Conservation (phyloP, 768 basidiomycete genomes). For the Russula olivacea region DNA sequence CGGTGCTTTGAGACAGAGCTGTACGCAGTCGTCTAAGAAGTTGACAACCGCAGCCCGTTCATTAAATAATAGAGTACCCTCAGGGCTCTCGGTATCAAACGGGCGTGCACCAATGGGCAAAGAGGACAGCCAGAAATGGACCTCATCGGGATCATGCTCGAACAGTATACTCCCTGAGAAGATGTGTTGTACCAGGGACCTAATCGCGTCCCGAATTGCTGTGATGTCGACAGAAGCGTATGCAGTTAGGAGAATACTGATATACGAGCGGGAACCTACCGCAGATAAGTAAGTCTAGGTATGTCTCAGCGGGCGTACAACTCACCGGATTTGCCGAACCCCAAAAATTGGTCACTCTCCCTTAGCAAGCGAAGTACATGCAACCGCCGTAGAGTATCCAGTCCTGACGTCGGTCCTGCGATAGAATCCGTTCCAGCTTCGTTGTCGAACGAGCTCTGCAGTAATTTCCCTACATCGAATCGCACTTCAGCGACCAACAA, state of each 20-base stretch:
- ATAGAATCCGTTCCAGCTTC: conserved; percentile 28
- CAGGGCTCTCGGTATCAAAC: conserved; percentile 40
- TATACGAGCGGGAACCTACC: conserved; percentile 45
- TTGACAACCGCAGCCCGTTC: conserved; percentile 51
- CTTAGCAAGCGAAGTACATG: conserved; percentile 72
- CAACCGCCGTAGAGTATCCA: conserved; percentile 61
- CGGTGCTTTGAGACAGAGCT: conserved; percentile 74
- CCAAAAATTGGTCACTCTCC: conserved; percentile 73
- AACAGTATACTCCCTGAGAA: conserved; percentile 73
- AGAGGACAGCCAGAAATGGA: conserved; percentile 65
- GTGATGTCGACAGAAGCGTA: conserved; percentile 46
- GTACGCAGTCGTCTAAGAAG: conserved; percentile 84
- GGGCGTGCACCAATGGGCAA: conserved; percentile 45
- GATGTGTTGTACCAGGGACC: conserved; percentile 53
- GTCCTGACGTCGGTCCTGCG: conserved; percentile 32
- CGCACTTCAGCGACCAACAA: conserved; percentile 67
- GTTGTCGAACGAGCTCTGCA: conserved; percentile 42
- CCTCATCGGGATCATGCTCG: conserved; percentile 67
- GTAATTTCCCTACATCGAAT: conserved; percentile 81
- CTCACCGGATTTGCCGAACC: conserved; percentile 54
- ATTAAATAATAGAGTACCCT: conserved; percentile 47
- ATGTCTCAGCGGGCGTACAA: neutral
- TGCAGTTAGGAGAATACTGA: conserved; percentile 66
- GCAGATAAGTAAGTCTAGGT: neutral
- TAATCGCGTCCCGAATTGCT: conserved; percentile 48